phyloP scores from a whole-genome alignment of 140 eudicot species.

The Erigeron philadelphicus region DNA sequence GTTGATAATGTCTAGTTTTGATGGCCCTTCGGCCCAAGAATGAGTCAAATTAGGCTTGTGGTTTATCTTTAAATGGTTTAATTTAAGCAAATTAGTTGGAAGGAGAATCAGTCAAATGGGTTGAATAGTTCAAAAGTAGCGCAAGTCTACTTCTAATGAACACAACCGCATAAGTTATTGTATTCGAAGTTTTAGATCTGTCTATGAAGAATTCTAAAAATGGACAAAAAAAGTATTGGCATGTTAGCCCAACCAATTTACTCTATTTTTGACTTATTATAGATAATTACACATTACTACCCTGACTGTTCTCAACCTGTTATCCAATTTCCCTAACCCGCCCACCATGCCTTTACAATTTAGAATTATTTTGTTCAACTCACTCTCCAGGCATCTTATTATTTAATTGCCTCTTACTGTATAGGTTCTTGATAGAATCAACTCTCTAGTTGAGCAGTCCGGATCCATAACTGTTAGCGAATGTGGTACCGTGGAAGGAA shows the following conservation, averaged over 20 bases:
- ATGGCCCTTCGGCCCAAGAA: neutral
- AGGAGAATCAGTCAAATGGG: neutral
- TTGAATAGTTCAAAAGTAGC: neutral
- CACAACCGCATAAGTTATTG: neutral
- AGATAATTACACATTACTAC: neutral
- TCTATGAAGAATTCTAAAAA: neutral
- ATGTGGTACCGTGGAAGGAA: slow-evolving; percentile 80
- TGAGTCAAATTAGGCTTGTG: neutral
- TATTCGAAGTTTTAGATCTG: neutral
- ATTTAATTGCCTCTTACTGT: slow-evolving; percentile 1
- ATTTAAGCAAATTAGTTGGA: neutral
- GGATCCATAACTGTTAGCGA: slow-evolving; percentile 94
- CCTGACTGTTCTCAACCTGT: neutral
- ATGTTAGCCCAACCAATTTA: neutral
- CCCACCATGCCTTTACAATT: neutral
- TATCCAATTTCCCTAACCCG: neutral
- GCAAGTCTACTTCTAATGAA: neutral
- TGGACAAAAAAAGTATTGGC: neutral
- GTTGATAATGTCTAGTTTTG: neutral
- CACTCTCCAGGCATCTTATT: neutral
- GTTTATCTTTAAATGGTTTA: neutral
- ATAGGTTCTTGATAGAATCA: slow-evolving; percentile 97
- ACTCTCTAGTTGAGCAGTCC: slow-evolving; percentile 86
- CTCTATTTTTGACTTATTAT: neutral
- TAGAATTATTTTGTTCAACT: neutral